A percentile compares a stretch with the other conserved stretches of the same genome.
Evolutionary conservation across 1,139 yeast genomes (phyloP).

Genomic region (Martiniozyma asiatica): DNA sequence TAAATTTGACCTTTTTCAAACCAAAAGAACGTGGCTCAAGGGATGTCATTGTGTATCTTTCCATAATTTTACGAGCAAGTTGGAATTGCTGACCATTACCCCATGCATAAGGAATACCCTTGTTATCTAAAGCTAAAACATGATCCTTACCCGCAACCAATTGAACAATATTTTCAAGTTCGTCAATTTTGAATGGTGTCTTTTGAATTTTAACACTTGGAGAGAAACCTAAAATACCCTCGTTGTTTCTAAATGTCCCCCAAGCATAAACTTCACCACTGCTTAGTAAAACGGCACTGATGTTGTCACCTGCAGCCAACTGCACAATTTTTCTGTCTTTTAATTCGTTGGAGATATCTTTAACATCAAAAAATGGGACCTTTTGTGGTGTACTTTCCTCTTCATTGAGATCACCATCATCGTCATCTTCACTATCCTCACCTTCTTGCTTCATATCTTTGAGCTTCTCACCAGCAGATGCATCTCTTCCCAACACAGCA

Average conservation of each 20-base stretch:
- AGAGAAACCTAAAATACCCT: slow-evolving; percentile 79
- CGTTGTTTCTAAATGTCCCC: slow-evolving; percentile 94
- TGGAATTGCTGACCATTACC: slow-evolving; percentile 94
- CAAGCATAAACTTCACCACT: slow-evolving; percentile 91
- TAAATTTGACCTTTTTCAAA: slow-evolving; percentile 59
- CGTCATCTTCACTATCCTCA: slow-evolving; percentile 45
- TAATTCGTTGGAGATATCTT: too few species aligned
- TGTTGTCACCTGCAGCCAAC: slow-evolving; percentile 86
- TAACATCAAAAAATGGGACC: too few species aligned
- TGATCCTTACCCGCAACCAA: slow-evolving; percentile 92
- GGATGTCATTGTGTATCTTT: slow-evolving; percentile 59
- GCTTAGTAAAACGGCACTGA: slow-evolving; percentile 67
- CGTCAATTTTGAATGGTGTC: slow-evolving; percentile 53
- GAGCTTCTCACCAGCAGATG: slow-evolving; percentile 47
- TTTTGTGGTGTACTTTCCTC: slow-evolving; percentile 78
- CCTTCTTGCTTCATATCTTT: slow-evolving; percentile 55
- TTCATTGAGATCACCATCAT: slow-evolving; percentile 77
- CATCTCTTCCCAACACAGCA: slow-evolving; percentile 85
- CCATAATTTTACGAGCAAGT: slow-evolving; percentile 72
- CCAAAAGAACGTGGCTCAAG: slow-evolving; percentile 73
- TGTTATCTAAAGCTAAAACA: slow-evolving; percentile 65
- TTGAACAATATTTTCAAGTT: slow-evolving; percentile 64
- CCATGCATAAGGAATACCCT: slow-evolving; percentile 91
- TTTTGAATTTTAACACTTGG: slow-evolving; percentile 53
- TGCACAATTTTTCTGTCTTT: slow-evolving; percentile 48